phyloP scores from a whole-genome alignment of 2,329 filamentous ascomycete genomes.

The Aspergillus flavus region DNA sequence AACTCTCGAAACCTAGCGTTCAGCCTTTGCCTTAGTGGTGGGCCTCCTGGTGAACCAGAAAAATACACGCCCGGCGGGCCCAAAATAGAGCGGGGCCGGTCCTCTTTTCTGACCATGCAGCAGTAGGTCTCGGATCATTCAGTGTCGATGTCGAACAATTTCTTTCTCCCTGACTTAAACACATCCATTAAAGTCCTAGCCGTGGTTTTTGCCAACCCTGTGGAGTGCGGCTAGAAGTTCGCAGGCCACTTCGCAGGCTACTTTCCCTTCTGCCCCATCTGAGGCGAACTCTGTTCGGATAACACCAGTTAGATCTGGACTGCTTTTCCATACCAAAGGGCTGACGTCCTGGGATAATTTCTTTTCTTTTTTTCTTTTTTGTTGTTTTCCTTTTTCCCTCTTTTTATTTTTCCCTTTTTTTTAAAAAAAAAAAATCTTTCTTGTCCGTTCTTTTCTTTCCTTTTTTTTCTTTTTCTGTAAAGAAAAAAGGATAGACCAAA shows the following conservation, averaged over 20 bases:
- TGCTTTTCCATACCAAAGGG: constrained; percentile 17
- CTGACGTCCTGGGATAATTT: constrained; percentile 17
- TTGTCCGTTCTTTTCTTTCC: background rate
- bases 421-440: background rate
- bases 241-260: constrained; percentile 3
- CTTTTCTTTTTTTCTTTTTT: constrained; percentile 7
- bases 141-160: constrained; percentile 20
- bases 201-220: constrained; percentile 14
- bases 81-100: constrained; percentile 28
- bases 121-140: constrained; percentile 20
- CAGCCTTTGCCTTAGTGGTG: constrained; percentile 3
- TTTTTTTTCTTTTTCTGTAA: too few relatives aligned
- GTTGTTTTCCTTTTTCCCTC: constrained; percentile 10
- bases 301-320: constrained; percentile 13
- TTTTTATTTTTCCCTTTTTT: constrained; percentile 10
- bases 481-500: background rate
- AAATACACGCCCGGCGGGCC: constrained; percentile 13
- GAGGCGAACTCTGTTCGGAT: constrained; percentile 15
- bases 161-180: constrained; percentile 18
- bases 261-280: constrained; percentile 17
- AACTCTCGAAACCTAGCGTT: constrained; percentile 16
- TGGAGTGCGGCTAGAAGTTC: constrained; percentile 22
- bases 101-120: constrained; percentile 15
- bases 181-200: constrained; percentile 7
- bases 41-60: constrained; percentile 16